These are phyloP conservation scores for Spongispora temasekensis DNA, from an alignment of 1,284 basidiomycete species.

Conservation along the genomic window DNA sequence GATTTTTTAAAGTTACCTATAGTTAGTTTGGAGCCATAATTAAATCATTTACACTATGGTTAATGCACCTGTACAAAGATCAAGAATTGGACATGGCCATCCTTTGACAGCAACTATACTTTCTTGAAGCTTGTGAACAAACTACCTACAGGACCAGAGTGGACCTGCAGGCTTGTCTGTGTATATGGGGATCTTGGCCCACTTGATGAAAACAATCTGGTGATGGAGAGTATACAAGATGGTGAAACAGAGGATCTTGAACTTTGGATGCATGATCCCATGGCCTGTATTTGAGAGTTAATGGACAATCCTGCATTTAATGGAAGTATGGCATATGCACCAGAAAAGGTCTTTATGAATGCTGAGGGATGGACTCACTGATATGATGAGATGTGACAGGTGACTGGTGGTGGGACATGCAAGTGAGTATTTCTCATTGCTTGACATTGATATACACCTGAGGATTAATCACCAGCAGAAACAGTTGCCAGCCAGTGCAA, in stretches of 20 bases:
- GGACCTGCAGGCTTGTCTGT: slow-evolving; percentile 11
- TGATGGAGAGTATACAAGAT: neutral
- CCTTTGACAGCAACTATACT: slow-evolving; percentile 10
- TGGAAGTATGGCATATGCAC: neutral
- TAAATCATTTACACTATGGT: neutral
- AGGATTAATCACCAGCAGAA: neutral
- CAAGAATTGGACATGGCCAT: neutral
- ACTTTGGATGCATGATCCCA: neutral
- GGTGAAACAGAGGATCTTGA: neutral
- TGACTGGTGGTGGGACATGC: slow-evolving; percentile 5
- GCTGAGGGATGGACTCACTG: neutral
- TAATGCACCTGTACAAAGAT: neutral
- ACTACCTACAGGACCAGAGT: slow-evolving; percentile 23
- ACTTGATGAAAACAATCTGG: neutral
- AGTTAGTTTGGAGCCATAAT: neutral
- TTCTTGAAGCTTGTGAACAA: slow-evolving; percentile 23
- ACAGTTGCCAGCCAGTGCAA: neutral
- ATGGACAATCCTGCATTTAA: neutral
- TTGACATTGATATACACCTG: neutral
- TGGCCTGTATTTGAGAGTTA: neutral
- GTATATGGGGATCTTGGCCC: neutral
- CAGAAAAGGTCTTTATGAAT: neutral
- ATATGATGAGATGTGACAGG: neutral
- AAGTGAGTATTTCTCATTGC: neutral
- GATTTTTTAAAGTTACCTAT: slow-evolving; percentile 10